Conservation (phyloP, 768 basidiomycete genomes). For the Sutorius australiensis region DNA sequence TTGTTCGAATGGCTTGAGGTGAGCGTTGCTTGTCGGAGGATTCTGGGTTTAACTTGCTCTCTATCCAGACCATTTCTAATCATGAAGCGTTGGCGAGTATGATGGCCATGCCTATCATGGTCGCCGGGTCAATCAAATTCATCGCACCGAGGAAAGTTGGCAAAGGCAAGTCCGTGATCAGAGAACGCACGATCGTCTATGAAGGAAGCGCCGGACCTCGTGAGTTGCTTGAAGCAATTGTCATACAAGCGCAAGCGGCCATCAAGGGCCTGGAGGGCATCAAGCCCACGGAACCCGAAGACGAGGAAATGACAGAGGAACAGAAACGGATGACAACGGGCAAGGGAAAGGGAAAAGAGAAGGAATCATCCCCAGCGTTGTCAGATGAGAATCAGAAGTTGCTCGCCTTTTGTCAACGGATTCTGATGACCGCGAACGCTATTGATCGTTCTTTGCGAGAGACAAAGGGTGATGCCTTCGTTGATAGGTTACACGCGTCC, state of each 20-base stretch:
- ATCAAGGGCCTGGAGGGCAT: slow-evolving; percentile 78
- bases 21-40: slow-evolving; percentile 8
- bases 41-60: slow-evolving; percentile 3
- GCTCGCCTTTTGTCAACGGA: slow-evolving; percentile 78
- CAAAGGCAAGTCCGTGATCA: slow-evolving; percentile 47
- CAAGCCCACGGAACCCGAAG: slow-evolving; percentile 43
- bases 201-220: slow-evolving; percentile 90
- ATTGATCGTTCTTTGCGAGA: slow-evolving; percentile 88
- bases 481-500: slow-evolving; percentile 69
- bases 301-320: slow-evolving; percentile 81
- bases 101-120: slow-evolving; percentile 98
- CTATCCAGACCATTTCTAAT: slow-evolving; percentile 75
- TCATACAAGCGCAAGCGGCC: slow-evolving; percentile 90
- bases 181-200: slow-evolving; percentile 82
- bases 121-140: slow-evolving; percentile 63
- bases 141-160: slow-evolving; percentile 53
- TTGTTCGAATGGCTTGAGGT: slow-evolving; percentile 93
- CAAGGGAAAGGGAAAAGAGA: slow-evolving; percentile 63
- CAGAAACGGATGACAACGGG: slow-evolving; percentile 80
- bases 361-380: slow-evolving; percentile 34
- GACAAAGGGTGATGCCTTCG: slow-evolving; percentile 85
- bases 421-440: slow-evolving; percentile 73
- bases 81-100: slow-evolving; percentile 92
- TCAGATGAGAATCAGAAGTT: slow-evolving; percentile 79
- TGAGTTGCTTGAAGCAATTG: slow-evolving; percentile 86